phyloP scores from a whole-genome alignment of 2,329 filamentous ascomycete species.

The Aspergillus sp. region DNA sequence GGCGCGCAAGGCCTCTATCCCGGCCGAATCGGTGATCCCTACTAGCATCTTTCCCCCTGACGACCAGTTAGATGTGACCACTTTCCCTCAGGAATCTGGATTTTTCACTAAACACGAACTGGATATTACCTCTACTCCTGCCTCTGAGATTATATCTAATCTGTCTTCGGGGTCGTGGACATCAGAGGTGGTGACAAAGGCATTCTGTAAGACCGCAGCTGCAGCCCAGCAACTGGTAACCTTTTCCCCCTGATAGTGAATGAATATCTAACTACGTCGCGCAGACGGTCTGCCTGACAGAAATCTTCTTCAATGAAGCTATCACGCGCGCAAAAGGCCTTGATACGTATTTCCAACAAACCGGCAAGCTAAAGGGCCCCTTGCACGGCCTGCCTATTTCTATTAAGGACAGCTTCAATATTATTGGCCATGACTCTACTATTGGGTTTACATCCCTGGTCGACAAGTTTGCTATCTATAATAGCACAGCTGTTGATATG shows the following conservation, averaged over 20 bases:
- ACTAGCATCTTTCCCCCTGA: conserved; percentile 53
- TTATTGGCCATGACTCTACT: conserved; percentile 24
- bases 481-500: conserved; percentile 36
- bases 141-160: conserved; percentile 33
- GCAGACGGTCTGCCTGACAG: conserved; percentile 59
- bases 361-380: conserved; percentile 36
- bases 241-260: conserved; percentile 18
- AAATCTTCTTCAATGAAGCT: conserved; percentile 57
- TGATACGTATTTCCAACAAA: conserved; percentile 51
- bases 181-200: conserved; percentile 51
- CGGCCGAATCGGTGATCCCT: conserved; percentile 59
- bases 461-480: conserved; percentile 18
- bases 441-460: conserved; percentile 20
- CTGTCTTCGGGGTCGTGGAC: conserved; percentile 46
- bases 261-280: too few species aligned
- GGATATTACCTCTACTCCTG: conserved; percentile 47
- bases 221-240: conserved; percentile 56
- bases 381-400: conserved; percentile 45
- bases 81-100: conserved; percentile 56
- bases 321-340: conserved; percentile 52
- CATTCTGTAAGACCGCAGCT: conserved; percentile 56
- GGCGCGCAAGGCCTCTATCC: conserved; percentile 51
- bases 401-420: conserved; percentile 42
- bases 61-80: conserved; percentile 56
- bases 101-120: conserved; percentile 57